These are phyloP conservation scores for Danielozyma ontarioensis DNA, from an alignment of 805 yeast genomes.

Conservation along the genomic window DNA sequence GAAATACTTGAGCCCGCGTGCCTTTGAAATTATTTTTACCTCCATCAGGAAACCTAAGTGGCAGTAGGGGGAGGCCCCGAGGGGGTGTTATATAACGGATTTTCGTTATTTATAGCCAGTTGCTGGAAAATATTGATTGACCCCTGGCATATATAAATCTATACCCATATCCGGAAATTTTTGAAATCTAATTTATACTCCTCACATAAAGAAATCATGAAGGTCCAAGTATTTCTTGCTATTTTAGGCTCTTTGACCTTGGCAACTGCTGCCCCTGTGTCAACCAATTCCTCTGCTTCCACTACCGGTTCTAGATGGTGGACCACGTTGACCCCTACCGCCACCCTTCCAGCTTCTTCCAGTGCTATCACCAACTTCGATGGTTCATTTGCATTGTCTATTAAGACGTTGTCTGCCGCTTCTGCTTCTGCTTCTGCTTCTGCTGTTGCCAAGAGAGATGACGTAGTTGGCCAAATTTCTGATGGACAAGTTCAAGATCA, in stretches of 20 bases:
- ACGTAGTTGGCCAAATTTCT: slow-evolving; percentile 8
- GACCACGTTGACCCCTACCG: slow-evolving; percentile 27
- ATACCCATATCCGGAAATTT: not conserved
- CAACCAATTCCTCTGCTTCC: slow-evolving; percentile 11
- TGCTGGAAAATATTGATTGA: not conserved
- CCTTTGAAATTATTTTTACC: no score
- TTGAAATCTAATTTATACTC: not conserved
- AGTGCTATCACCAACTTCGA: slow-evolving; percentile 20
- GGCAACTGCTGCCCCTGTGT: slow-evolving; percentile 20
- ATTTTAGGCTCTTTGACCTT: slow-evolving; percentile 6
- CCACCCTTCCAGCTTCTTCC: slow-evolving; percentile 14
- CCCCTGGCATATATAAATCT: not conserved
- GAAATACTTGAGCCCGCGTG: no score
- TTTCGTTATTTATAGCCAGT: not conserved
- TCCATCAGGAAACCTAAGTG: no score
- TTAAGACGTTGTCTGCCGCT: slow-evolving; percentile 17
- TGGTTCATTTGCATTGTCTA: slow-evolving; percentile 29
- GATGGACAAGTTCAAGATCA: slow-evolving; percentile 13
- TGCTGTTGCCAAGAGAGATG: slow-evolving; percentile 4
- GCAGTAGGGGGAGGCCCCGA: no score
- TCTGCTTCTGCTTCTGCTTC: slow-evolving; percentile 4
- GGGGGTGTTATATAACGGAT: no score
- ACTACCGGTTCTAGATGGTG: slow-evolving; percentile 6
- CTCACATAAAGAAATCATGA: no score
- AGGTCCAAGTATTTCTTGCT: slow-evolving; percentile 7